Evolutionary conservation across 2,329 filamentous ascomycete species (phyloP), one percentile per base, ranked within the genome.

Genomic region (Hawksworthiomyces lignivorus): DNA sequence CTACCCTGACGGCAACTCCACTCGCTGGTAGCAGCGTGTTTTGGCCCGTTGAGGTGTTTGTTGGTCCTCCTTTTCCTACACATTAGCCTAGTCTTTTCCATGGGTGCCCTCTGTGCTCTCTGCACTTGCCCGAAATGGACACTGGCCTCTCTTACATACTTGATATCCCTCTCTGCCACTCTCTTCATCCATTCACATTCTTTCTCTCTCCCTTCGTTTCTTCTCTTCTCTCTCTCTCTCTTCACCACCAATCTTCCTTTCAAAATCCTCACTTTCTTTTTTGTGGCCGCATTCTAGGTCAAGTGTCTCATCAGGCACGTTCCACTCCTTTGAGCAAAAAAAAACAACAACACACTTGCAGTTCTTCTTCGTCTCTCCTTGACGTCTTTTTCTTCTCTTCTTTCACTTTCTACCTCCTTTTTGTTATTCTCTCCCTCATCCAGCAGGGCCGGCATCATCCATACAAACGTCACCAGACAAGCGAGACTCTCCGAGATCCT

Each of bases 221-320:
- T 40, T 22, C 30, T 21, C 15, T 42, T 34, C 24, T 32, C 26
- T 37, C 26, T 17, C 31, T 44, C 27, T 39, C 42, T 39, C 37
- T 26, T 40, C 27, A 34, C 44, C 26, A 35, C 42, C 15, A 35
- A 20, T 21, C 30, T 28, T 39, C 36, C 20, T 21, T 27, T 43
- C 32, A 11, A 14, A 17, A 31, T 36, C 43, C 39, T 40, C 34
- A 40, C 48, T 24, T 34, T 47, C 46, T 24, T 45, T 51, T 48
- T 31, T 21, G 14, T 36, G 38, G 26, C 40, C 37, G 31, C 41
- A 39, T 27, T 20, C 18, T 27, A 30, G 46, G 48, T 41, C 48
- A 19, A 40, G 43, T 43, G 42, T 48, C 48, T 45, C 15, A 11
- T 48, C 22, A 36, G 45, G 41, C 41, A 46, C 48, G 34, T 44